These are phyloP conservation scores for Talaromyces atroroseus DNA, from an alignment of 2,329 filamentous ascomycete genomes.

Conservation along the genomic window DNA sequence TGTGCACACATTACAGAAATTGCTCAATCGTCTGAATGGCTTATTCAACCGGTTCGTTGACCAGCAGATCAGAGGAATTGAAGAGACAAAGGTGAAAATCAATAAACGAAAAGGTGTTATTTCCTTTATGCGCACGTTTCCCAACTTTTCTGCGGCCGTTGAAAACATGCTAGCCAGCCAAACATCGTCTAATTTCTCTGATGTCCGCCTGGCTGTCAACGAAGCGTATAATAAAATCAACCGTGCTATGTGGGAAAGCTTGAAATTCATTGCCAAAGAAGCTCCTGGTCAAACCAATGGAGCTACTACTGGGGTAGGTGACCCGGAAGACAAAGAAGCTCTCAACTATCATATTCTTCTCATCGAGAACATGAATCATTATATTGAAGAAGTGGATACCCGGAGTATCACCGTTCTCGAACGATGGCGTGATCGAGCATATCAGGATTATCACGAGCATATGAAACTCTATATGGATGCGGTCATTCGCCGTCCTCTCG, in stretches of 20 bases:
- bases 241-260: conserved; percentile 92
- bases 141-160: conserved; percentile 72
- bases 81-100: conserved; percentile 98
- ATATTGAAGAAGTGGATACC: conserved; percentile 81
- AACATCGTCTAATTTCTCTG: conserved; percentile 50
- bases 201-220: conserved; percentile 73
- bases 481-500: conserved; percentile 81
- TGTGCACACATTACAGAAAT: conserved; percentile 69
- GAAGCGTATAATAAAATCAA: conserved; percentile 83
- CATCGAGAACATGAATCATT: conserved; percentile 99
- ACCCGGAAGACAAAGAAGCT: conserved; percentile 88
- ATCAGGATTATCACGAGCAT: conserved; percentile 76
- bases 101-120: conserved; percentile 98
- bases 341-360: conserved; percentile 95
- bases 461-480: conserved; percentile 80
- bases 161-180: conserved; percentile 69
- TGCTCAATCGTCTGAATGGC: conserved; percentile 67
- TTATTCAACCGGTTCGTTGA: conserved; percentile 87
- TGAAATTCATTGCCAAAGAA: conserved; percentile 86
- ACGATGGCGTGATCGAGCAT: conserved; percentile 74
- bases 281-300: conserved; percentile 53
- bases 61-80: conserved; percentile 89
- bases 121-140: conserved; percentile 89
- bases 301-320: conserved; percentile 47
- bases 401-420: conserved; percentile 69